A percentile compares a stretch with the other conserved stretches of the same genome.
These are phyloP conservation scores for Verticillium dahliae DNA, from an alignment of 2,329 filamentous ascomycete genomes.

Conservation along the genomic window DNA sequence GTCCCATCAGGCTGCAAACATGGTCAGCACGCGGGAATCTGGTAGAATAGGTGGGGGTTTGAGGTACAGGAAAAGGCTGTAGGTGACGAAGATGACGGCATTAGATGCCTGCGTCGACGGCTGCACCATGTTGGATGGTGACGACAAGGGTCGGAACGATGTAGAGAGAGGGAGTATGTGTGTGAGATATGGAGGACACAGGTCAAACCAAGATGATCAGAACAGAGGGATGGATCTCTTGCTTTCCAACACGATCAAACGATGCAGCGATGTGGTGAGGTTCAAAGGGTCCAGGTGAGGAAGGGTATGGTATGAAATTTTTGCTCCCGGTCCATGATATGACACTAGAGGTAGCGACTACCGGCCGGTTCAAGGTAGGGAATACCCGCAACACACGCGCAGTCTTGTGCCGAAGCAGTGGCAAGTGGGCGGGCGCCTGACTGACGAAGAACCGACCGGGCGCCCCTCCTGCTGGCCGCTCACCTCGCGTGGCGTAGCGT, in stretches of 20 bases:
- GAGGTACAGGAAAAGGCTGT: conserved; percentile 67
- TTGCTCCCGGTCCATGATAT: neutral
- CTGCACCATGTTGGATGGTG: conserved; percentile 55
- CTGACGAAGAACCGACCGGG: neutral
- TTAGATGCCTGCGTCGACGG: conserved; percentile 73
- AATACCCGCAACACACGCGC: neutral
- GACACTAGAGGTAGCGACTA: neutral
- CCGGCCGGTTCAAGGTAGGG: neutral
- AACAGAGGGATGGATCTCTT: neutral
- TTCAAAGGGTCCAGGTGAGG: neutral
- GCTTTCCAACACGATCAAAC: neutral
- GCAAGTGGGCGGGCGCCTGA: neutral
- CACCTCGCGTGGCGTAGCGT: neutral
- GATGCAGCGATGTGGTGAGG: neutral
- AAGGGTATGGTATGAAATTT: neutral
- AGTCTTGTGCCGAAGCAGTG: neutral
- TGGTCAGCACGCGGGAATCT: neutral
- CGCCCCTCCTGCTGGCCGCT: neutral
- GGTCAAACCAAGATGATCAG: neutral
- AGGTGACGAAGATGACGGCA: conserved; percentile 76
- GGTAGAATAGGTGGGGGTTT: neutral
- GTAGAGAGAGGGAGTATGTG: neutral
- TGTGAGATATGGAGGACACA: too few relatives aligned
- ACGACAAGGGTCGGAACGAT: neutral
- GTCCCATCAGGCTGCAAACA: conserved; percentile 53